Base-by-base conservation (phyloP, 768 basidiomycete species). In the Leccinum ochraceum region DNA sequence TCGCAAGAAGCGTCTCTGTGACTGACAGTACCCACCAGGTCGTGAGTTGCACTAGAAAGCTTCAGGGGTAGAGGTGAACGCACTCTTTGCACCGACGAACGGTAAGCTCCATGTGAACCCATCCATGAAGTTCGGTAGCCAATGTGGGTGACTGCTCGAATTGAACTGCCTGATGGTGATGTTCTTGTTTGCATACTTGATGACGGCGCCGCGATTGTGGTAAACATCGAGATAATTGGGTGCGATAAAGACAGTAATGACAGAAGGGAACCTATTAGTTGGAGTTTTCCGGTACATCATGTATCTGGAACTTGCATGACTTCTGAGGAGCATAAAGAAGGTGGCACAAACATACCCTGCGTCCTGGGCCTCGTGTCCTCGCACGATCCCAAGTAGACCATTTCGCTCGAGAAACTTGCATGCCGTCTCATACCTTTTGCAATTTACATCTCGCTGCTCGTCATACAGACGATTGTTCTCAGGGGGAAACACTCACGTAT, bases 51-150 rank as follows among this genome's bases (percentile, higher is more conserved):
- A 20, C 0, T 24, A 6, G 17, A 37, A 28, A 13, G 13, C 6
- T 3, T 16, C 22, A 34, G 39, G 9, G 6, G 34, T 2, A 50
- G 20, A n/a, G 36, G n/a, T 13, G 0, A 20, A 65, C 93, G 59
- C 66, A 96, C 96, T 98, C 79, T 99, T 99, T 56, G 92, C 88
- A 53, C 95, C 96, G 3, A 99, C 96, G 70, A 99, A 99, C 0
- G 96, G 96, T 60, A 99, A 73, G 82, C 91, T 94, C 96, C 96
- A 99, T 2, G 95, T 98, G 72, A 99, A 98, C 34, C 92, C 95
- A 71, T 98, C 94, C 89, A 97, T 95, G 66, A 98, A 97, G 76
- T 98, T 98, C 0, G 96, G 96, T 34, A 99, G 77, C 94, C 95
- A 97, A 74, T 94, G 97, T 4, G 93, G 93, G 73, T 95, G 93